These are phyloP conservation scores for Aspergillus sp. DNA, from an alignment of 2,329 filamentous ascomycete genomes.

Conservation along the genomic window DNA sequence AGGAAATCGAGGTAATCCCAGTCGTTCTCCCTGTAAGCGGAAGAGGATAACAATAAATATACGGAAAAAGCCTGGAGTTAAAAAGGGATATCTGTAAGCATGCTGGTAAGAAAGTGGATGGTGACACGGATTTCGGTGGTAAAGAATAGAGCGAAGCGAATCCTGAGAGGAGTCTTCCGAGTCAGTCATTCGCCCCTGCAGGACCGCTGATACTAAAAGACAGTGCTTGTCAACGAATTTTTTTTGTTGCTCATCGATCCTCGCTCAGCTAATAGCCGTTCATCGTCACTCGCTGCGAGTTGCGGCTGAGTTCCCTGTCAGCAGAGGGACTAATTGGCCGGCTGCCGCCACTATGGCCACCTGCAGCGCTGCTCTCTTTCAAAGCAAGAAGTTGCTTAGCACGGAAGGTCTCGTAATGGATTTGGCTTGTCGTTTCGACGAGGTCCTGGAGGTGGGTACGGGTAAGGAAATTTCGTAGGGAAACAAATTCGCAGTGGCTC, in stretches of 20 bases:
- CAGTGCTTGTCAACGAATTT: conserved; percentile 20
- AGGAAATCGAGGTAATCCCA: conserved; percentile 26
- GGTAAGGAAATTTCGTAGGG: conserved; percentile 96
- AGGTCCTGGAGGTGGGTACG: conserved; percentile 97
- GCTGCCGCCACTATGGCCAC: conserved; percentile 66
- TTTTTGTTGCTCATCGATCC: conserved; percentile 14
- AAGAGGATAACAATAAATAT: conserved; percentile 22
- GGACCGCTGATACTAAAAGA: conserved; percentile 19
- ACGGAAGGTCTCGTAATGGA: conserved; percentile 99
- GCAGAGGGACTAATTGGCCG: conserved; percentile 93
- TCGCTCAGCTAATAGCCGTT: conserved; percentile 78
- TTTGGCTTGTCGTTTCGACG: conserved; percentile 98
- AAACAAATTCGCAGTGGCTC: conserved; percentile 99
- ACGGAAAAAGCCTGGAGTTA: conserved; percentile 27
- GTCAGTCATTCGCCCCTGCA: conserved; percentile 16
- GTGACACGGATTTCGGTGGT: conserved; percentile 20
- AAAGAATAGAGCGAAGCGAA: conserved; percentile 13
- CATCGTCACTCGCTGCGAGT: conserved; percentile 97
- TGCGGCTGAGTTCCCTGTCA: conserved; percentile 92
- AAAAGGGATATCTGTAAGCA: conserved; percentile 42
- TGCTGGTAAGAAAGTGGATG: conserved; percentile 32
- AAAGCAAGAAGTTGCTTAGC: conserved; percentile 96
- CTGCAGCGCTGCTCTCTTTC: conserved; percentile 94
- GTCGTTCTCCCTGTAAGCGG: conserved; percentile 18
- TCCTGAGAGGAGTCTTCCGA: conserved; percentile 16